Evolutionary conservation across 495 filamentous ascomycete genomes (phyloP).

Genomic region (Choiromyces venosus): DNA sequence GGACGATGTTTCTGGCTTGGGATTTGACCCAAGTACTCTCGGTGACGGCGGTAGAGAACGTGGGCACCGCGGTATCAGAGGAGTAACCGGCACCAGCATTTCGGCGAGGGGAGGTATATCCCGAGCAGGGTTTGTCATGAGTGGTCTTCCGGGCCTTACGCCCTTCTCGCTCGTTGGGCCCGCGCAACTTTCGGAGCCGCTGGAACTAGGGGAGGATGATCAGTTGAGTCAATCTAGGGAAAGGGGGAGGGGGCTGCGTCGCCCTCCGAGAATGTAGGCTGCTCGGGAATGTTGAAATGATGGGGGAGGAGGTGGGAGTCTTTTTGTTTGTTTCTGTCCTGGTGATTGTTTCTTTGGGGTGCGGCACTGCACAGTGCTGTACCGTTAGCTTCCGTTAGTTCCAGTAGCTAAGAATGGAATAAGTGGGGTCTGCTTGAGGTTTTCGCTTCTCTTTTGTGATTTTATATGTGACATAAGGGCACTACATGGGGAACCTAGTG

Average conservation of each 20-base stretch:
- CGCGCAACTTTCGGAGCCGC: background rate
- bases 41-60: constrained; percentile 3
- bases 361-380: too few species aligned
- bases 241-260: background rate
- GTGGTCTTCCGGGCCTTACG: constrained; percentile 1
- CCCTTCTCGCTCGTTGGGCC: background rate
- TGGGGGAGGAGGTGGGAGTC: constrained; percentile 10
- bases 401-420: background rate
- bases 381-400: background rate
- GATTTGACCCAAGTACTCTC: constrained; percentile 15
- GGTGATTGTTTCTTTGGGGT: background rate
- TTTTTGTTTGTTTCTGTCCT: background rate
- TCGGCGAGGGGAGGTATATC: constrained; percentile 10
- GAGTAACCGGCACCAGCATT: constrained; percentile 11
- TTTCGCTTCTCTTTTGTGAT: background rate
- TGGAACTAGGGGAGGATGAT: background rate
- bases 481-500: background rate
- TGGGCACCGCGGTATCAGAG: constrained; percentile 21
- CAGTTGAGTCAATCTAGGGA: background rate
- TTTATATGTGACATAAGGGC: background rate
- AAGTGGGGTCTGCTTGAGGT: background rate
- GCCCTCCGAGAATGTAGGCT: background rate
- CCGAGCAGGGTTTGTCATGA: constrained; percentile 12
- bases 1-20: background rate
- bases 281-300: background rate